Conservation (phyloP, 1,284 basidiomycete species). For the Chiua sp. region DNA sequence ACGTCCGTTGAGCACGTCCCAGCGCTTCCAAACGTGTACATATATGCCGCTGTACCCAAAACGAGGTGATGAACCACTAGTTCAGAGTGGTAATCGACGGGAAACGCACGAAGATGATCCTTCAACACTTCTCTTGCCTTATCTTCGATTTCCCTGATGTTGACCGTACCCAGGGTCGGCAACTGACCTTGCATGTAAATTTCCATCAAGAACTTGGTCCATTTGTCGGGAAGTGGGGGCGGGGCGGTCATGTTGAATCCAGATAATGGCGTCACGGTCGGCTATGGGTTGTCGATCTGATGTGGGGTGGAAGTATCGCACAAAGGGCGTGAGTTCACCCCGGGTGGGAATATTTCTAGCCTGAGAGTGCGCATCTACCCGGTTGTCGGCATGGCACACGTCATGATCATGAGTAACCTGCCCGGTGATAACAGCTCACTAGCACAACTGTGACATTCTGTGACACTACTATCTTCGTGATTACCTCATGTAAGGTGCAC, state of each 20-base stretch:
- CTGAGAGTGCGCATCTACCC: background rate
- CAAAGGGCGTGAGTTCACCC: background rate
- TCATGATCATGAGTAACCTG: background rate
- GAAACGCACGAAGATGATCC: conserved; percentile 45
- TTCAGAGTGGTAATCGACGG: too few relatives aligned
- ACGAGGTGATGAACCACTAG: background rate
- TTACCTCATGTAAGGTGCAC: too few relatives aligned
- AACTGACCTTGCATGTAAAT: conserved; percentile 45
- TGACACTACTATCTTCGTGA: too few relatives aligned
- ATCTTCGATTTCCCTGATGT: conserved; percentile 56
- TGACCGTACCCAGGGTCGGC: conserved; percentile 56
- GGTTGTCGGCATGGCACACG: background rate
- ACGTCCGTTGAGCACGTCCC: conserved; percentile 48
- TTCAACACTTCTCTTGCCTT: conserved; percentile 54
- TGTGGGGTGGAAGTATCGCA: background rate
- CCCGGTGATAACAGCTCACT: too few relatives aligned
- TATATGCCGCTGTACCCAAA: conserved; percentile 44
- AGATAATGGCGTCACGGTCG: background rate
- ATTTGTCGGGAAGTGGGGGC: conserved; percentile 27
- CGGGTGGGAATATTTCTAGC: background rate
- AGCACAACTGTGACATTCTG: too few relatives aligned
- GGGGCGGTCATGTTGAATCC: conserved; percentile 25
- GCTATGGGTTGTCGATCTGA: background rate
- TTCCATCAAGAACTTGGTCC: conserved; percentile 32
- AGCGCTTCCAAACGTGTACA: conserved; percentile 55